Percentiles rank a stretch among this genome's conserved stretches.
phyloP scores from a whole-genome alignment of 2,329 filamentous ascomycete genomes.

The Dactylellina leptospora region DNA sequence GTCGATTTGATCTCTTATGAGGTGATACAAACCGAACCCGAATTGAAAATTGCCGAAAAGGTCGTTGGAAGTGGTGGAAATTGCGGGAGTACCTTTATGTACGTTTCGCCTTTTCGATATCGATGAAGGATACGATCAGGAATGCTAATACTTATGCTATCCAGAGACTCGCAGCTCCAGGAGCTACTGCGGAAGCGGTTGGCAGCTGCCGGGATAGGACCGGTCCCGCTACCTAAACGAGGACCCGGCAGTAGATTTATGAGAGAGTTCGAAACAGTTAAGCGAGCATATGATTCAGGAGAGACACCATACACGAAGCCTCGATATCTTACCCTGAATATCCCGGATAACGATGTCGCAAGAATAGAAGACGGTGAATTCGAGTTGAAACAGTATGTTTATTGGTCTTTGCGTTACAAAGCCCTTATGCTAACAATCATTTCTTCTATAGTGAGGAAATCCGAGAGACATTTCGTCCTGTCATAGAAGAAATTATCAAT shows the following conservation, averaged over 20 bases:
- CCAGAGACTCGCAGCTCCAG: slow-evolving; percentile 69
- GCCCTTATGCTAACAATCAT: background rate
- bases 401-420: background rate
- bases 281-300: slow-evolving; percentile 35
- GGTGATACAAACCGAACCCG: slow-evolving; percentile 75
- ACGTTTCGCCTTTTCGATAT: slow-evolving; percentile 63
- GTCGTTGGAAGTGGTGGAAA: slow-evolving; percentile 81
- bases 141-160: slow-evolving; percentile 18
- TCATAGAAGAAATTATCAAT: slow-evolving; percentile 36
- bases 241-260: slow-evolving; percentile 50
- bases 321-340: slow-evolving; percentile 43
- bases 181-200: slow-evolving; percentile 76
- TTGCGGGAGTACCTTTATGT: slow-evolving; percentile 80
- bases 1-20: slow-evolving; percentile 71
- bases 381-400: slow-evolving; percentile 38
- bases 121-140: too few relatives aligned
- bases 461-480: slow-evolving; percentile 43
- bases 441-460: slow-evolving; percentile 40
- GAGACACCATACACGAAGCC: slow-evolving; percentile 32
- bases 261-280: slow-evolving; percentile 52
- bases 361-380: slow-evolving; percentile 48
- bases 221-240: slow-evolving; percentile 64
- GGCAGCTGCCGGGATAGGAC: slow-evolving; percentile 72
- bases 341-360: slow-evolving; percentile 23
- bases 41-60: slow-evolving; percentile 76